Conservation (phyloP, 129 eudicot species). For the Pseudognaphalium luteoalbum region DNA sequence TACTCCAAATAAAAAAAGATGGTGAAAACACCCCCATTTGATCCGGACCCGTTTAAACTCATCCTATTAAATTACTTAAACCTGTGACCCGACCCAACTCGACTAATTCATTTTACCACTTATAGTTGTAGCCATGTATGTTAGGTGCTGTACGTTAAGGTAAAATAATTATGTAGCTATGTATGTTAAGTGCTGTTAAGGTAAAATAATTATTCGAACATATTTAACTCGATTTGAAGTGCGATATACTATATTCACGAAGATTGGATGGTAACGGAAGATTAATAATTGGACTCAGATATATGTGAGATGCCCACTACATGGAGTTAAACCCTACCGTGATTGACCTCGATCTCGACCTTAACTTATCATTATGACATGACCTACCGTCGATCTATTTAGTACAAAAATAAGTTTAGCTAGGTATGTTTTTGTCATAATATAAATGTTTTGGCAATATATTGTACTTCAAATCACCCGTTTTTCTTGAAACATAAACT, state of each 20-base stretch:
- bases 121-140: no score
- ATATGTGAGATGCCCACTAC: constrained; percentile 7
- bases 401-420: constrained; percentile 19
- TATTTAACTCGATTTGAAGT: no score
- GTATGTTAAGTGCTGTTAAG: no score
- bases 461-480: not conserved
- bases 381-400: constrained; percentile 1
- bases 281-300: constrained; percentile 13
- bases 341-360: not conserved
- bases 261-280: constrained; percentile 3
- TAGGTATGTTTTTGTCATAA: constrained; percentile 11
- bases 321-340: constrained; percentile 13
- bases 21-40: no score
- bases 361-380: constrained; percentile 15
- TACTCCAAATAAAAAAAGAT: no score
- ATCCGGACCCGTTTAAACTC: no score
- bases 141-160: no score
- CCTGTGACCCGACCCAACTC: no score
- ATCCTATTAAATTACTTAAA: no score
- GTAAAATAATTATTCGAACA: no score
- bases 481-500: not conserved
- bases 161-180: no score
- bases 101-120: no score
- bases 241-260: not conserved
- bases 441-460: not conserved